Base-by-base conservation (phyloP, 2,329 filamentous ascomycete species). In the Cercospora sojina region DNA sequence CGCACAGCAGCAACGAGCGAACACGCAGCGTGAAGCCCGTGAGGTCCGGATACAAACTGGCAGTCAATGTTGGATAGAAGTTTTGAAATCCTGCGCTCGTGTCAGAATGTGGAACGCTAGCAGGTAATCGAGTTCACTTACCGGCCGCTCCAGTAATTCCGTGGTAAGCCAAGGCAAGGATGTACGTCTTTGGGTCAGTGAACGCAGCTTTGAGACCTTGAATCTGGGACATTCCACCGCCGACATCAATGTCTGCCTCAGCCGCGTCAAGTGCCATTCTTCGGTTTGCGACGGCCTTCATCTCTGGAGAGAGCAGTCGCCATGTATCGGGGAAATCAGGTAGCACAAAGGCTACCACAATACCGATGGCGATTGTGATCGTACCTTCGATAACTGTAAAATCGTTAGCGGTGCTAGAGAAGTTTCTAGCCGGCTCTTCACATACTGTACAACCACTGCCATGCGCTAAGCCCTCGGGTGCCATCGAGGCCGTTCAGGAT, bases 401-500 rank as follows among this genome's bases (percentile, higher is more conserved):
- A 86, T 82, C 0, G n/a, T 62, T 20, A 29, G 23, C 8, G 25
- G 18, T 12, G 20, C 35, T 31, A 13, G 23, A 10, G 18, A 18
- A 6, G 8, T 27, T 27, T 10, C 13, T 12, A 8, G 16, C 20
- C 12, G 12, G 9, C 27, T 5, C 12, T 16, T 20, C 12, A 31
- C 49, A 16, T 18, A 63, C 60, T 64, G 55, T 64, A 65, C 43
- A 58, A 38, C 72, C 72, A 77, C 70, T 74, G 78, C 89, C 84
- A 92, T 3, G 87, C 87, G 2, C 81, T 78, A 2, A 88, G 78
- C 0, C 88, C 88, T 7, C 78, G 78, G 0, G 78, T 78, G 1
- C 85, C 83, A 66, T 90, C 83, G 81, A 93, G 85, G 59, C 88
- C 86, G n/a, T 81, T 80, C 0, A 86, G 87, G 63, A 93, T 90